Evolutionary conservation across 2,329 filamentous ascomycete genomes (phyloP), one percentile per base, ranked within the genome.

Genomic region (Aureobasidium mangrovei): DNA sequence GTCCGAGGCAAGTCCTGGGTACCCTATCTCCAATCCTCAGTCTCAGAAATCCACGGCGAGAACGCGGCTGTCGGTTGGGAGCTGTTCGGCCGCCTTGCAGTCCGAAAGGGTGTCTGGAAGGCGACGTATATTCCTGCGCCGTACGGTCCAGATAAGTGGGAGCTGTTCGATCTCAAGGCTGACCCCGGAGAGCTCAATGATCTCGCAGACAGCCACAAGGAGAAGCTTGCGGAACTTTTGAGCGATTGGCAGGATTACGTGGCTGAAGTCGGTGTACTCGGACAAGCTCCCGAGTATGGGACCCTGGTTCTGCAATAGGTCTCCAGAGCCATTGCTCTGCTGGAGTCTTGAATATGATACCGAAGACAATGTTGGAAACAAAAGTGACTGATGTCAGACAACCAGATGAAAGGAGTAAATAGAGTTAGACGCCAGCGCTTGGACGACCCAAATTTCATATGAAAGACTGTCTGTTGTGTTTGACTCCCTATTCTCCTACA

Each of bases 101-200:
- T 72, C 28, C 60, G 69, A 3, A 64, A 65, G 33, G 67, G 69
- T 1, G 63, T 65, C 24, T 72, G 65, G 63, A 70, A 69, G 56
- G 60, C 67, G 4, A 60, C 59, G 4, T 68, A 61, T 32, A 62
- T 69, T 4, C 64, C 65, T 8, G 51, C 55, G 47, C 64, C 64
- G 4, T 59, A 61, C 33, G 64, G 64, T 2, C 61, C 63, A 0
- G 59, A 66, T 43, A 53, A 51, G n/a, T 70, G 67, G 69, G 61
- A 69, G 59, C 55, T 70, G 40, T 72, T 64, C 55, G 63, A 70
- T 56, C 45, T 69, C 7, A 48, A 58, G 9, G 53, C 57, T 18
- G 68, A 70, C 43, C 64, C 63, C 4, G 69, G 67, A 4, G 66
- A 72, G 62, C 64, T 61, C 2, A 55, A 60, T 7, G 67, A 71